phyloP scores from a whole-genome alignment of 306 rosid genomes.

The Corylus heterophylla region DNA sequence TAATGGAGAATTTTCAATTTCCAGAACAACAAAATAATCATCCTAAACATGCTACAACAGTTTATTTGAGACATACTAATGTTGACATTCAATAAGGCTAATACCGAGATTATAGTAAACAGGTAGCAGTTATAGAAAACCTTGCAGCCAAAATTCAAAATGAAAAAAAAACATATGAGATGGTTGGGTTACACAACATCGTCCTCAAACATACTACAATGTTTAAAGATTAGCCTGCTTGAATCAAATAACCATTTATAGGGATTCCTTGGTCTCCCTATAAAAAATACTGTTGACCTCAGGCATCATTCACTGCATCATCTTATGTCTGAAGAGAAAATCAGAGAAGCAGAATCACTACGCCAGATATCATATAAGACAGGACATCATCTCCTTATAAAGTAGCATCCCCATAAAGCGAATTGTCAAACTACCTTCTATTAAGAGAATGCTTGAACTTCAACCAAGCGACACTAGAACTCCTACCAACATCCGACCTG shows the following conservation, averaged over 20 bases:
- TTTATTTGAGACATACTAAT: not conserved
- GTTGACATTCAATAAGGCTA: not conserved
- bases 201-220: not conserved
- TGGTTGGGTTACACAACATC: not conserved
- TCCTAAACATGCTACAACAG: not conserved
- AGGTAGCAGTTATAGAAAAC: not conserved
- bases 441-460: not conserved
- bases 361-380: not conserved
- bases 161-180: not conserved
- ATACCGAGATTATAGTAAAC: not conserved
- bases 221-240: not conserved
- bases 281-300: not conserved
- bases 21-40: not conserved
- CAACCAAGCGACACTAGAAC: not conserved
- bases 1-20: not conserved
- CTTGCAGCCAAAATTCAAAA: not conserved
- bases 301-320: not conserved
- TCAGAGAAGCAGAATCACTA: not conserved
- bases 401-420: not conserved
- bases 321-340: not conserved
- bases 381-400: constrained; percentile 2
- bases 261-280: not conserved
- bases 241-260: not conserved
- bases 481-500: not conserved
- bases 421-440: not conserved